Evolutionary conservation across 768 basidiomycete genomes (phyloP).

Genomic region (Tephrocybe rancida): DNA sequence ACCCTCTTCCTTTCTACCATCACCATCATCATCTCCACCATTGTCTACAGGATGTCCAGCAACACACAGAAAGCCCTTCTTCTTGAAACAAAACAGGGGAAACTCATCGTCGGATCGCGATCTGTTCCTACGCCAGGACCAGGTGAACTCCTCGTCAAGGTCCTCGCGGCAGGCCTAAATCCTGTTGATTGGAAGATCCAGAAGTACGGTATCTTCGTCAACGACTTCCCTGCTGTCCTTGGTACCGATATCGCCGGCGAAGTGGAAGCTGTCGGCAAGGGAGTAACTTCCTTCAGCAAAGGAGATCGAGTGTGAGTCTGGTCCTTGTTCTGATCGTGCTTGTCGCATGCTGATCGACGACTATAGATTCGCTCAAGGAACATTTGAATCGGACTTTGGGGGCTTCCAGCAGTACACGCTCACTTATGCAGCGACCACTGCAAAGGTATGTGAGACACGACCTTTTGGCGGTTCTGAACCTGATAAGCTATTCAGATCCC

Average conservation of each 20-base stretch:
- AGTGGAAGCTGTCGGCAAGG: slow-evolving; percentile 52
- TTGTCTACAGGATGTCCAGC: slow-evolving; percentile 12
- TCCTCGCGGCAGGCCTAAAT: slow-evolving; percentile 42
- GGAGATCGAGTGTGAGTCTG: slow-evolving; percentile 55
- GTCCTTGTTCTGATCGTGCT: background rate
- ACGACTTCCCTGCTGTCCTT: slow-evolving; percentile 45
- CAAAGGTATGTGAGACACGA: slow-evolving; percentile 33
- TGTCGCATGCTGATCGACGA: background rate
- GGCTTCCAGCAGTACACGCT: slow-evolving; percentile 50
- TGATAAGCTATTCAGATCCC: slow-evolving; percentile 32
- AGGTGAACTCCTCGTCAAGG: slow-evolving; percentile 44
- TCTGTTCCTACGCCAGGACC: slow-evolving; percentile 29
- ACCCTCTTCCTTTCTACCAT: background rate
- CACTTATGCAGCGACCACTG: slow-evolving; percentile 37
- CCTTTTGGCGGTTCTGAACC: too few relatives aligned
- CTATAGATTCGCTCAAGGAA: slow-evolving; percentile 41
- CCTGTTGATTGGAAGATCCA: slow-evolving; percentile 57
- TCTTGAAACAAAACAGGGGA: slow-evolving; percentile 18
- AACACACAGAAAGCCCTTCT: slow-evolving; percentile 27
- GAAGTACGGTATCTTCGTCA: slow-evolving; percentile 37
- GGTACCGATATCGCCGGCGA: slow-evolving; percentile 55
- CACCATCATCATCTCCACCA: background rate
- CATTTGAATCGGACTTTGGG: slow-evolving; percentile 35
- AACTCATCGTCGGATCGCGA: slow-evolving; percentile 17
- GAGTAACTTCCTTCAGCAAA: slow-evolving; percentile 47